phyloP scores from a whole-genome alignment of 768 basidiomycete genomes.

The Trametes elegans region DNA sequence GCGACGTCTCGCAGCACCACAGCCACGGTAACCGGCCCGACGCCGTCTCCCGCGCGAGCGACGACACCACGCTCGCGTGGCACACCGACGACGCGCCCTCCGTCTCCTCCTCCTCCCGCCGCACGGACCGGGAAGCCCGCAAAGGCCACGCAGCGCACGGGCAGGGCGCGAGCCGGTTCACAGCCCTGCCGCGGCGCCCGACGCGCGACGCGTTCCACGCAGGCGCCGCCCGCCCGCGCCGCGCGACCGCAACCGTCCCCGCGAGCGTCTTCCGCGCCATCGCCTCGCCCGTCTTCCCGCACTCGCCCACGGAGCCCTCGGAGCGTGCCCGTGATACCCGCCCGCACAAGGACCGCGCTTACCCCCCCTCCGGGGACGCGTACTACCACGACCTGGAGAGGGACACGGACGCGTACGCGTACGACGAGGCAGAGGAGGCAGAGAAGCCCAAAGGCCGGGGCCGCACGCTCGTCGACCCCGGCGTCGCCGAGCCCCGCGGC shows the following conservation, averaged over 20 bases:
- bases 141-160: conserved; percentile 2
- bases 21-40: neutral
- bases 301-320: neutral
- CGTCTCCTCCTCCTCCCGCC: no score
- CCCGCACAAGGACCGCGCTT: no score
- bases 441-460: conserved; percentile 2
- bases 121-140: no score
- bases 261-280: conserved; percentile 16
- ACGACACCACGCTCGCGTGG: neutral
- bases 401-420: neutral
- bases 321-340: no score
- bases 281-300: neutral
- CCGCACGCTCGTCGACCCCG: conserved; percentile 5
- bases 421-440: neutral
- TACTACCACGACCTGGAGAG: neutral
- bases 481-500: neutral
- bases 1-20: conserved; percentile 14
- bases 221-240: neutral
- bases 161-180: conserved; percentile 1
- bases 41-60: neutral
- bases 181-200: conserved; percentile 8
- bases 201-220: conserved; percentile 21
- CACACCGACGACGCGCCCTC: conserved; percentile 7
- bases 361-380: neutral
- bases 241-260: conserved; percentile 9